A percentile compares a stretch with the other conserved stretches of the same genome.
These are phyloP conservation scores for Eucalyptus pauciflora DNA, from an alignment of 345 rosid genomes.

Conservation along the genomic window DNA sequence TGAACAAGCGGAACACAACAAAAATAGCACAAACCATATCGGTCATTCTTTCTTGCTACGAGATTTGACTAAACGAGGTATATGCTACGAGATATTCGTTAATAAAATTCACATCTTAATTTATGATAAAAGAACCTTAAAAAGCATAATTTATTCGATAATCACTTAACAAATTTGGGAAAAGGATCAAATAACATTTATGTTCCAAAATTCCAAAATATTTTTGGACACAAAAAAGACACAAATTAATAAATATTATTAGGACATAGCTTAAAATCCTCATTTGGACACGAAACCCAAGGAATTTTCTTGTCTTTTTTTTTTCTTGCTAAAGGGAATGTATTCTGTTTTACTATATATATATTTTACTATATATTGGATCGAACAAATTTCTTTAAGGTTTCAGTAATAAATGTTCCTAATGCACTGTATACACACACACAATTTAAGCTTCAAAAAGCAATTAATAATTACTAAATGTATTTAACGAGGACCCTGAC, in stretches of 20 bases:
- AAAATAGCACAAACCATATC: neutral
- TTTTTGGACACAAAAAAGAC: neutral
- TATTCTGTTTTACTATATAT: neutral
- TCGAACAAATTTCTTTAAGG: neutral
- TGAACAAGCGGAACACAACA: neutral
- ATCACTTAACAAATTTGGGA: neutral
- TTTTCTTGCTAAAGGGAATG: neutral
- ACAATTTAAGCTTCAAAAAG: neutral
- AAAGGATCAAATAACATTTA: neutral
- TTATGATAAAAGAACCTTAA: neutral
- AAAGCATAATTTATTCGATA: neutral
- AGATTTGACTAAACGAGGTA: neutral
- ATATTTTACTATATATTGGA: neutral
- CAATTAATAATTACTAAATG: neutral
- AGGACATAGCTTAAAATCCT: neutral
- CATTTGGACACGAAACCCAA: neutral
- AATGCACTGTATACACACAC: accelerated
- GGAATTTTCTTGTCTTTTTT: neutral
- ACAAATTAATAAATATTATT: neutral
- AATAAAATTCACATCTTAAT: neutral
- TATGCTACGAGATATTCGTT: neutral
- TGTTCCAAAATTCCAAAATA: neutral
- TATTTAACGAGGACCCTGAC: neutral
- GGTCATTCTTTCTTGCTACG: neutral
- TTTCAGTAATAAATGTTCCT: neutral